Base-by-base conservation (phyloP, 108 stramenopile genomes). In the Cyclotella distinguenda region DNA sequence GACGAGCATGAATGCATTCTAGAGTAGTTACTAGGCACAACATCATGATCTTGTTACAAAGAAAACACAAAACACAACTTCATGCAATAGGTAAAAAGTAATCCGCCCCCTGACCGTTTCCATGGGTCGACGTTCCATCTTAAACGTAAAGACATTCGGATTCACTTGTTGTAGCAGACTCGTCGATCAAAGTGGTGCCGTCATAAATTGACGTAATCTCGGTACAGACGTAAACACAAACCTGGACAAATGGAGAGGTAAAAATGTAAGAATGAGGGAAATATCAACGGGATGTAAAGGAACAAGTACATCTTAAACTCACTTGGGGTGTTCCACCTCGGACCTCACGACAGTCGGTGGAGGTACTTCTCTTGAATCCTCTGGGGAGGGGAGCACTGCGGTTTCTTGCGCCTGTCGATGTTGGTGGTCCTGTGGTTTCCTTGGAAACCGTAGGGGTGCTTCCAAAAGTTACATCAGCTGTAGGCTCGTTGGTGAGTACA, bases 141-240 rank as follows among this genome's bases (percentile, higher is more conserved):
- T 38, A 38, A 8, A 10, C 38, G 38, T 38, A 38, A 38, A 38
- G 45, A 48, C 51, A 52, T 27, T 52, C 30, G 19, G 15, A 22
- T 22, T 52, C 25, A 12, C 12, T 22, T 27, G 51, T 52, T 13
- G 25, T 52, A 27, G 19, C 22, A 27, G 6, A 27, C 27, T 52
- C 51, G 22, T 52, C 25, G 13, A 52, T 52, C 51, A 52, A 52
- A 6, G 51, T 52, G 4, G 15, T 22, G 6, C 51, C 51, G 15
- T 52, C 51, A 21, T 8, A 52, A 5, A 52, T 28, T 5, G 51
- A 52, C 30, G 51, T 52, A 9, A 52, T 52, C 6, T 25, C 26
- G 26, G 51, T 52, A 28, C 51, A 52, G 21, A 52, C 51, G 30
- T 52, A 15, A 15, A 52, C 19, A 52, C 51, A 52, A 27, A 52